Percentiles rank a stretch among this genome's conserved stretches.
Conservation (phyloP, 78 protist species). For the Polysphondylium violaceum region DNA sequence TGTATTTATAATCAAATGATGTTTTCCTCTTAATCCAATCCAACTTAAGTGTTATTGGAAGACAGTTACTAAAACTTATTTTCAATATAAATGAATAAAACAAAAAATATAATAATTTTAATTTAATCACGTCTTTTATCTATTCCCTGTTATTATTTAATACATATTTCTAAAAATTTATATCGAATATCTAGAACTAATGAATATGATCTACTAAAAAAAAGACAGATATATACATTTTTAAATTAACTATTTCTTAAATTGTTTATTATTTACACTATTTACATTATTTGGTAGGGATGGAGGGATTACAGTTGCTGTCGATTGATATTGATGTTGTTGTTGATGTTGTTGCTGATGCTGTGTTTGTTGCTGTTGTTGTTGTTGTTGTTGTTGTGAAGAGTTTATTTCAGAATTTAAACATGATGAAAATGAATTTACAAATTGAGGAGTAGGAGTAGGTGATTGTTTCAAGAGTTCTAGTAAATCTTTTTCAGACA, state of each 20-base stretch:
- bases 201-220: neutral
- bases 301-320: neutral
- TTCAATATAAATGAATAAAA: too few relatives aligned
- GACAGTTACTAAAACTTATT: too few relatives aligned
- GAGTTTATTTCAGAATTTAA: neutral
- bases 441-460: neutral
- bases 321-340: neutral
- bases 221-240: neutral
- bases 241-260: too few relatives aligned
- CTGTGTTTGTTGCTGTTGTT: neutral
- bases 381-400: neutral
- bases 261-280: too few relatives aligned
- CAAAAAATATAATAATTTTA: too few relatives aligned
- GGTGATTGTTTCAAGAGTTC: slow-evolving; percentile 7
- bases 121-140: too few relatives aligned
- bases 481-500: neutral
- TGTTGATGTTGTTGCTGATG: neutral
- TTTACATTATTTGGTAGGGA: too few relatives aligned
- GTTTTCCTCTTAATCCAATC: neutral
- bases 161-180: neutral
- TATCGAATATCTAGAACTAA: neutral
- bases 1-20: too few relatives aligned
- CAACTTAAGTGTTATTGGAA: neutral
- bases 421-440: neutral
- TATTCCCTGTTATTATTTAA: neutral